Percentiles rank a stretch among this genome's conserved stretches.
Evolutionary conservation across 1,139 yeast genomes (phyloP).

Genomic region (Geotrichum bryndzae): DNA sequence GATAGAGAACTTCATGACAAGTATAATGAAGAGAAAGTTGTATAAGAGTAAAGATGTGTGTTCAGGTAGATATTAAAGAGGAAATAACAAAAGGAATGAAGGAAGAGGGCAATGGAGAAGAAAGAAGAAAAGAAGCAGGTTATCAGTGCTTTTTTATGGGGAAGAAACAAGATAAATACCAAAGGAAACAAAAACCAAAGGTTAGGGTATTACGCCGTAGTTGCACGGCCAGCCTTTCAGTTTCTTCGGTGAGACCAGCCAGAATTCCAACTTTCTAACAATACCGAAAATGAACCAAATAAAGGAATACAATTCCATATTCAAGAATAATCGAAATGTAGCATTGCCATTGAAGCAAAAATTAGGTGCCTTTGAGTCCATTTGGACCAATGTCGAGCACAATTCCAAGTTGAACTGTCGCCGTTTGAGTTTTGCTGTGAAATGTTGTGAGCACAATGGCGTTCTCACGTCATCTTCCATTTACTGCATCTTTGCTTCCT

Average conservation of each 20-base stretch:
- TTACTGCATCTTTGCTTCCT: neutral
- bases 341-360: too few relatives aligned
- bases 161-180: neutral
- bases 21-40: neutral
- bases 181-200: neutral
- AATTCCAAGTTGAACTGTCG: too few relatives aligned
- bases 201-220: neutral
- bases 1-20: slow-evolving; percentile 24
- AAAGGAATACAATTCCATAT: too few relatives aligned
- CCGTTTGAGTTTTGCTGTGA: too few relatives aligned
- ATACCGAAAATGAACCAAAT: neutral
- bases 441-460: too few relatives aligned
- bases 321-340: neutral
- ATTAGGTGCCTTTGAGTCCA: too few relatives aligned
- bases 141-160: neutral
- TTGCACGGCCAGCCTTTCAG: neutral
- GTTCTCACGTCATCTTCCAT: too few relatives aligned
- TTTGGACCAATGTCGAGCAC: too few relatives aligned
- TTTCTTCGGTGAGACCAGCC: neutral
- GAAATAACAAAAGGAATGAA: neutral
- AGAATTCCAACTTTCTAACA: neutral
- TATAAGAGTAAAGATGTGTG: neutral
- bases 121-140: neutral
- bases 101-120: neutral
- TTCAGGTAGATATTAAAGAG: neutral